Base-by-base conservation (phyloP, 1,139 yeast genomes). In the Arxiozyma slooffiae region DNA sequence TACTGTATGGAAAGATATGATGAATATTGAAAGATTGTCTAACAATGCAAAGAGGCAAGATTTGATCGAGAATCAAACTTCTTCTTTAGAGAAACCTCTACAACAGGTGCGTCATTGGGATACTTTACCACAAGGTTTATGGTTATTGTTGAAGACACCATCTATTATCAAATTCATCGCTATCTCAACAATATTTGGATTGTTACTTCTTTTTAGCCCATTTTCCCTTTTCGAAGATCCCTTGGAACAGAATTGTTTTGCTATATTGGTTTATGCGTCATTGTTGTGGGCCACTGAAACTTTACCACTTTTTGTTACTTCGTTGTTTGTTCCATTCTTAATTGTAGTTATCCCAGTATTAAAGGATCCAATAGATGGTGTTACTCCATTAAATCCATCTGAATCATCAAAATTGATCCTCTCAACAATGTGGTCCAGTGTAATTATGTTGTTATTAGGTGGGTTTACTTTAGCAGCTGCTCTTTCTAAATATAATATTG, bases 381-480 rank as follows among this genome's bases (percentile, higher is more conserved):
- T 48, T 14, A 68, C 72, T 3, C 72, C 77, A 1, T 73, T 88
- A 77, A 61, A 70, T 1, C 85, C 95, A 0, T 71, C 78, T 0
- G 81, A 75, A 2, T 85, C 97, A 0, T 82, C 96, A 1, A 78
- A 79, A 58, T 86, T 77, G 63, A 87, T 90, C 52, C 77, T 92
- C 57, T 73, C 87, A 1, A 74, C 88, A 24, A 90, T 90, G 97
- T 90, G 97, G 97, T 83, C 94, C 6, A 87, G 96, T 1, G 95
- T 89, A 18, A 86, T 90, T 57, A 80, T 89, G 85, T 73, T 90
- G 47, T 73, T 90, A 51, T 71, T 90, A 24, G 97, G 97, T 57
- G 97, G 97, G 2, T 90, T 90, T 68, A 85, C 97, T 0, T 72
- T 90, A 52, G 97, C 97, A 11, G 96, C 96, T 16, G 97, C 96